These are phyloP conservation scores for Dryas octopetala DNA, from an alignment of 306 rosid genomes.

Conservation along the genomic window DNA sequence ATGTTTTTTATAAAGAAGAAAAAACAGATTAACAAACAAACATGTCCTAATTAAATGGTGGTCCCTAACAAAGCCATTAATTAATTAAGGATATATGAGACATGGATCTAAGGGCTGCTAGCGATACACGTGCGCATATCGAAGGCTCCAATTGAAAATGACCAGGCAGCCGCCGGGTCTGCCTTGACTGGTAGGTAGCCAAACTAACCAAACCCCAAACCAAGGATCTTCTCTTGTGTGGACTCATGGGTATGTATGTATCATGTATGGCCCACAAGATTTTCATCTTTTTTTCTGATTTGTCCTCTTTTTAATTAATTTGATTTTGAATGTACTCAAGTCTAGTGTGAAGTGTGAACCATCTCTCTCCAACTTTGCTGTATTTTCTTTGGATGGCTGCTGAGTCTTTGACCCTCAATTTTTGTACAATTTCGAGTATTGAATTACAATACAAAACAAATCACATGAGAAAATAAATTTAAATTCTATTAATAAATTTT, in stretches of 20 bases:
- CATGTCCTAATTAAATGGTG: not conserved
- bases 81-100: not conserved
- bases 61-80: not conserved
- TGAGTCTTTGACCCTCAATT: no score
- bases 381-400: no score
- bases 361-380: no score
- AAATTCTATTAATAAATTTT: no score
- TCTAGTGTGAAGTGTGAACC: not conserved
- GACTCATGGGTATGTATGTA: not conserved
- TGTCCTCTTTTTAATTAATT: not conserved
- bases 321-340: not conserved
- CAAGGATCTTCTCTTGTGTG: not conserved
- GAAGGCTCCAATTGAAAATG: not conserved
- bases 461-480: no score
- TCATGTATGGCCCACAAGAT: not conserved
- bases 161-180: not conserved
- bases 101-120: not conserved
- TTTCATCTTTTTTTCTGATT: not conserved
- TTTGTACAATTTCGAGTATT: no score
- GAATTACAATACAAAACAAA: no score
- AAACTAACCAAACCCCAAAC: not conserved
- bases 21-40: no score
- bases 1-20: not conserved
- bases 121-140: not conserved
- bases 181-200: slow-evolving; percentile 1